These are phyloP conservation scores for Linum lewisii DNA, from an alignment of 345 rosid species.

Conservation along the genomic window DNA sequence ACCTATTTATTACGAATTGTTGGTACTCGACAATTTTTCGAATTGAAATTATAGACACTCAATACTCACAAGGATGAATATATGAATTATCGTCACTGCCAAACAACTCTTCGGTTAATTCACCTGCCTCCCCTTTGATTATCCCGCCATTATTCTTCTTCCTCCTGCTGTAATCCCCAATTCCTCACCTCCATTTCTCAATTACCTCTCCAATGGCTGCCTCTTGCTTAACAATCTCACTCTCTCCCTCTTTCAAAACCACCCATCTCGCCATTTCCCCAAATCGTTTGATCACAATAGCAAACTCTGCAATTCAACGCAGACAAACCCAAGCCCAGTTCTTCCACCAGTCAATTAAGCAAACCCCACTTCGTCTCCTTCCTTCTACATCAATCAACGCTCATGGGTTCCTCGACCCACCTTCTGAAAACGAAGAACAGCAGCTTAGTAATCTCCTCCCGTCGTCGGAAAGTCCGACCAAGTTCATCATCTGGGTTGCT, in stretches of 20 bases:
- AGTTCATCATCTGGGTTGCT: conserved; percentile 43
- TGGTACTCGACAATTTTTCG: too few species aligned
- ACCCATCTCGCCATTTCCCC: conserved; percentile 25
- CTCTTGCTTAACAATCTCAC: conserved; percentile 19
- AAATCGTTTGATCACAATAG: conserved; percentile 4
- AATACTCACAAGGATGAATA: too few species aligned
- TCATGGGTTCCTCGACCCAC: conserved; percentile 23
- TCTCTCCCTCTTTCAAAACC: conserved; percentile 21
- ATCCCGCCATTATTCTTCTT: background rate
- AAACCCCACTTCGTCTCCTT: conserved; percentile 11
- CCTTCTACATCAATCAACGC: conserved; percentile 13
- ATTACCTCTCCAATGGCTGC: conserved; percentile 35
- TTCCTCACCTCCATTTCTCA: background rate
- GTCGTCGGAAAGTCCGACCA: conserved; percentile 31
- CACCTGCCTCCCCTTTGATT: background rate
- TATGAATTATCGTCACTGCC: background rate
- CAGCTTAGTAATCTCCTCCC: too few species aligned
- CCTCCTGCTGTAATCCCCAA: background rate
- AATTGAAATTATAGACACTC: too few species aligned
- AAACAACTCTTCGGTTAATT: background rate
- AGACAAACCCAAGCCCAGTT: conserved; percentile 17
- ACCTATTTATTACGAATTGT: too few species aligned
- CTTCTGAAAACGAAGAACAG: conserved; percentile 21
- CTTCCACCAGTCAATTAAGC: conserved; percentile 7
- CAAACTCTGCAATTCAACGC: conserved; percentile 1